A percentile compares a stretch with the other conserved stretches of the same genome.
Conservation (phyloP, 1,139 yeast species). For the Eremothecium coryli region DNA sequence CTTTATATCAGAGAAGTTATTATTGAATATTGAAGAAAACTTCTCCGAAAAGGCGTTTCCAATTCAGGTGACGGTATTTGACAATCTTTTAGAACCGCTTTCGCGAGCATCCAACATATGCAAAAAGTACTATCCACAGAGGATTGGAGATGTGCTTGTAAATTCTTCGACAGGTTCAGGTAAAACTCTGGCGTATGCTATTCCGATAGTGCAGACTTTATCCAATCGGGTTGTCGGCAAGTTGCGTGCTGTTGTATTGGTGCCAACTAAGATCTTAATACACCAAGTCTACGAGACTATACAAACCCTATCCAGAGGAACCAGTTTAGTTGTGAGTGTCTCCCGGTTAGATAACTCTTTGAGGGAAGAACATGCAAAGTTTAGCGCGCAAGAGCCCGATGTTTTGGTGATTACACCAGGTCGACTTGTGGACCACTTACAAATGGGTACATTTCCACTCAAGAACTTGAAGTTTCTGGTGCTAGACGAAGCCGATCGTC, state of each 20-base stretch:
- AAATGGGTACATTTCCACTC: conserved; percentile 34
- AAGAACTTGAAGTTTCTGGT: conserved; percentile 57
- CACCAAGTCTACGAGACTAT: conserved; percentile 70
- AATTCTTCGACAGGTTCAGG: conserved; percentile 98
- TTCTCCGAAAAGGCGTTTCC: conserved; percentile 28
- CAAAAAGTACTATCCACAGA: conserved; percentile 33
- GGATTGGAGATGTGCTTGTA: conserved; percentile 65
- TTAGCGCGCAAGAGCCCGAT: conserved; percentile 54
- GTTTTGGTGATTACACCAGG: conserved; percentile 86
- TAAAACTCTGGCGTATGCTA: conserved; percentile 79
- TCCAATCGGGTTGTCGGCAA: conserved; percentile 58
- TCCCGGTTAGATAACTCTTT: conserved; percentile 57
- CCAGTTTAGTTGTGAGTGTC: conserved; percentile 49
- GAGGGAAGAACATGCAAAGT: conserved; percentile 50
- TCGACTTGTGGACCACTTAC: conserved; percentile 80
- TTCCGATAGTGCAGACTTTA: conserved; percentile 72
- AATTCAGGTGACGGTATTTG: conserved; percentile 26
- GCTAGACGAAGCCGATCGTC: conserved; percentile 90
- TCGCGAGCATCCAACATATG: conserved; percentile 19
- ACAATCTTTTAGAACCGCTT: conserved; percentile 21
- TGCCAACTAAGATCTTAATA: conserved; percentile 85
- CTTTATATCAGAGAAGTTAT: conserved; percentile 17
- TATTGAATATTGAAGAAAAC: conserved; percentile 20
- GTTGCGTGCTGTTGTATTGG: conserved; percentile 65
- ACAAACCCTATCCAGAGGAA: conserved; percentile 52